A percentile compares a stretch with the other conserved stretches of the same genome.
Conservation (phyloP, 345 rosid genomes). For the Syzygium aromaticum region DNA sequence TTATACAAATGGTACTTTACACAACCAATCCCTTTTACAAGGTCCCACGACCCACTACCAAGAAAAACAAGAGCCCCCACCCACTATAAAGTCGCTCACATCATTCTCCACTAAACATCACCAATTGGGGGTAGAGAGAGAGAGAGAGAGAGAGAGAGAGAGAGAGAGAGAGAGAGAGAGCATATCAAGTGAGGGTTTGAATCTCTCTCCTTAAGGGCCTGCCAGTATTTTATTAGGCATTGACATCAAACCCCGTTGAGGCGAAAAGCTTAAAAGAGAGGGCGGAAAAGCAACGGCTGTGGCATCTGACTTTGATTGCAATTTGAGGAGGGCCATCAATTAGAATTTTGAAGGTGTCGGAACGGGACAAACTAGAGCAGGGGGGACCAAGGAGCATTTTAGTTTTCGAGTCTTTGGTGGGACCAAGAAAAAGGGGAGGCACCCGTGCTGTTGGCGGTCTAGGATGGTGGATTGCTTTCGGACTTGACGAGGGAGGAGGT, state of each 20-base stretch:
- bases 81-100: constrained; percentile 35
- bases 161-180: constrained; percentile 24
- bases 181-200: constrained; percentile 54
- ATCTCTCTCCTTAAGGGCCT: constrained; percentile 22
- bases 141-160: neutral
- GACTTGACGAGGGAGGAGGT: constrained; percentile 67
- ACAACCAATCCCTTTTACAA: constrained; percentile 16
- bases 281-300: constrained; percentile 9
- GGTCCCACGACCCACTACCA: constrained; percentile 63
- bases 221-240: constrained; percentile 25
- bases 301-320: constrained; percentile 69
- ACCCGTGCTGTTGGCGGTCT: neutral
- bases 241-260: constrained; percentile 33
- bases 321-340: constrained; percentile 20
- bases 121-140: constrained; percentile 21
- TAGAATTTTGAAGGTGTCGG: constrained; percentile 6
- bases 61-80: constrained; percentile 32
- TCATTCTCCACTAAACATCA: constrained; percentile 61
- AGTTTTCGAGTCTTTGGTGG: neutral
- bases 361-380: constrained; percentile 10
- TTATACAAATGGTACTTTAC: neutral
- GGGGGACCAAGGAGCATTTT: constrained; percentile 31
- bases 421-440: neutral
- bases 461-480: constrained; percentile 62
- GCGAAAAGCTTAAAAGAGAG: constrained; percentile 13